phyloP scores from a whole-genome alignment of 805 yeast genomes.

The Candida ovalis region DNA sequence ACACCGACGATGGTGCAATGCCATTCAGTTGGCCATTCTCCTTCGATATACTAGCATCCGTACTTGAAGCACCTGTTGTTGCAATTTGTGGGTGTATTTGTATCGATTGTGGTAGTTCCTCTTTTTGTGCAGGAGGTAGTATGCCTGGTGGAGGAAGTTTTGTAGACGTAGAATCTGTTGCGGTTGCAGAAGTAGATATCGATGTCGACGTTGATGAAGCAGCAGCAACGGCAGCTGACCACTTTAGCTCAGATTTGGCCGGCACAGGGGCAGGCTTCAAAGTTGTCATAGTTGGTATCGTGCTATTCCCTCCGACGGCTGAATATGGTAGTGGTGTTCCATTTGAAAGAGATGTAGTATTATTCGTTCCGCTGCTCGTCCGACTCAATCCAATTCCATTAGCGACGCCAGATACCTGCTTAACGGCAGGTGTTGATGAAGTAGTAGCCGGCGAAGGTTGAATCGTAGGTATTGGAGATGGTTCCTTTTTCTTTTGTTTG shows the following conservation, averaged over 20 bases:
- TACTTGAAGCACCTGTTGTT: slow-evolving; percentile 4
- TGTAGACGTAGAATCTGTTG: neutral
- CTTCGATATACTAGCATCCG: neutral
- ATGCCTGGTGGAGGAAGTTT: slow-evolving; percentile 5
- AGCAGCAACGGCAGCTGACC: slow-evolving; percentile 33
- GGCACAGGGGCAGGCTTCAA: slow-evolving; percentile 36
- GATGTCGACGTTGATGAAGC: neutral
- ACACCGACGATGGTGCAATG: slow-evolving; percentile 5
- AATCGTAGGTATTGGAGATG: slow-evolving; percentile 10
- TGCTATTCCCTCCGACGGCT: slow-evolving; percentile 12
- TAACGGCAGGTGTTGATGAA: slow-evolving; percentile 1
- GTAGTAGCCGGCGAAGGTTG: slow-evolving; percentile 8
- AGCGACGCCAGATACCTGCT: neutral
- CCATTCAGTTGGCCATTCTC: neutral
- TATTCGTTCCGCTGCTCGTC: slow-evolving; percentile 2
- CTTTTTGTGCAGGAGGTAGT: neutral
- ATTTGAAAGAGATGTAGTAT: neutral
- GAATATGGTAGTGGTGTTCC: slow-evolving; percentile 7
- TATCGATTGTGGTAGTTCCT: slow-evolving; percentile 2
- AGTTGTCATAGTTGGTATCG: slow-evolving; percentile 25
- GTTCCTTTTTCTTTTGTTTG: slow-evolving; percentile 14
- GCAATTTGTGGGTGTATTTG: neutral
- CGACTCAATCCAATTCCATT: slow-evolving; percentile 6
- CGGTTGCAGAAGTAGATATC: neutral
- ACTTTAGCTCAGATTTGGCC: slow-evolving; percentile 30